Evolutionary conservation across 2,329 filamentous ascomycete genomes (phyloP).

Genomic region (Alternaria sp.): DNA sequence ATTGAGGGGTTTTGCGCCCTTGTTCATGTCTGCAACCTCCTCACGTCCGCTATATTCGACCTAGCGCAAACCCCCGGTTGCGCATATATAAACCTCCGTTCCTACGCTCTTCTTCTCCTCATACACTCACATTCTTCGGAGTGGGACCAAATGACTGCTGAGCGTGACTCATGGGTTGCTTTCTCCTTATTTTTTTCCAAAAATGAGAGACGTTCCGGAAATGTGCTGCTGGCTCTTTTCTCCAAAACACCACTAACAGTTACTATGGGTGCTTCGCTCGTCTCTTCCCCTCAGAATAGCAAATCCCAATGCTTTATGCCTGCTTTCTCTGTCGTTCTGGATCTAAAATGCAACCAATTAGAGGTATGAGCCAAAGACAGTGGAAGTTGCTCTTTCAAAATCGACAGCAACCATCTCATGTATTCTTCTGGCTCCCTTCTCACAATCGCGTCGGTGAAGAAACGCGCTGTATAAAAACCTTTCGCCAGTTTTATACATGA

Average conservation of each 20-base stretch:
- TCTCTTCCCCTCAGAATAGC: not conserved
- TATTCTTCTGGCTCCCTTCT: not conserved
- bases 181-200: not conserved
- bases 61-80: not conserved
- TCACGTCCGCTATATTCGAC: not conserved
- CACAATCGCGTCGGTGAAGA: not conserved
- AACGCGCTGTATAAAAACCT: too few relatives aligned
- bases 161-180: too few relatives aligned
- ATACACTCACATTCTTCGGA: not conserved
- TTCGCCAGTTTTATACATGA: too few relatives aligned
- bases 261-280: too few relatives aligned
- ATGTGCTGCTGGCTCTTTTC: not conserved
- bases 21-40: not conserved
- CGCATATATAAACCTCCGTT: not conserved
- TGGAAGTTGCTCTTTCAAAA: too few relatives aligned
- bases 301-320: not conserved
- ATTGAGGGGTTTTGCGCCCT: rapidly evolving
- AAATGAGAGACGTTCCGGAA: too few relatives aligned
- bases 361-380: too few relatives aligned
- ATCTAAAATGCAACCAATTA: not conserved
- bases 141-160: too few relatives aligned
- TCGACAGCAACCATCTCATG: too few relatives aligned
- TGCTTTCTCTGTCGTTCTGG: not conserved
- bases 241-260: too few relatives aligned
- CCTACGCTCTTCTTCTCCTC: not conserved